Conservation (phyloP, 371 early-diverging fungal genomes). For the Batrachochytrium dendrobatidis region DNA sequence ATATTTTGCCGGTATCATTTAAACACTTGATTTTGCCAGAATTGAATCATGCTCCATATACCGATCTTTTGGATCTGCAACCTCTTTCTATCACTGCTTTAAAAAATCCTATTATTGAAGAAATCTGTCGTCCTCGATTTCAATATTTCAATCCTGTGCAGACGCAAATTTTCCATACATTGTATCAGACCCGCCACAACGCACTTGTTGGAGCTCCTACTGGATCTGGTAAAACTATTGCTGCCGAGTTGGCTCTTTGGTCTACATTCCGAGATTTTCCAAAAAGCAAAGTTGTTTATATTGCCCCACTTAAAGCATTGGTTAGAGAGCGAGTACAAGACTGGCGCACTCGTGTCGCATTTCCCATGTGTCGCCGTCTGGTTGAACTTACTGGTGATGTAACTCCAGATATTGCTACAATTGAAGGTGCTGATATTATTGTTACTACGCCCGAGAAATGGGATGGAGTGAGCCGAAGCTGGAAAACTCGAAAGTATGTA, state of each 20-base stretch:
- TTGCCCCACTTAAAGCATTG: slow-evolving; percentile 98
- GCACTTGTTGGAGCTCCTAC: slow-evolving; percentile 96
- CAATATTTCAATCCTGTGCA: slow-evolving; percentile 97
- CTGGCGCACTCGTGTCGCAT: slow-evolving; percentile 74
- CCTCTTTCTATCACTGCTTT: slow-evolving; percentile 83
- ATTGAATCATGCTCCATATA: slow-evolving; percentile 67
- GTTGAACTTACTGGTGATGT: slow-evolving; percentile 98
- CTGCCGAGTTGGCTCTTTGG: slow-evolving; percentile 93
- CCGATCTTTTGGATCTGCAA: slow-evolving; percentile 80
- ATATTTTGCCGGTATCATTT: slow-evolving; percentile 76
- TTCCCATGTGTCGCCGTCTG: slow-evolving; percentile 65
- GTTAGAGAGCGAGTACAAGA: slow-evolving; percentile 94
- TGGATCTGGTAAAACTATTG: slow-evolving; percentile 96
- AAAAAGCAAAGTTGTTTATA: slow-evolving; percentile 88
- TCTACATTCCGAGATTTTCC: slow-evolving; percentile 78
- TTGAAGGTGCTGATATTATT: slow-evolving; percentile 88
- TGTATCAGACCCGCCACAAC: slow-evolving; percentile 82
- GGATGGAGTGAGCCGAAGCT: slow-evolving; percentile 93
- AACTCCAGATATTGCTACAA: slow-evolving; percentile 79
- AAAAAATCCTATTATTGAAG: slow-evolving; percentile 69
- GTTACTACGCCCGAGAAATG: slow-evolving; percentile 98
- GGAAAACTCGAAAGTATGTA: slow-evolving; percentile 82
- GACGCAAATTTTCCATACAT: slow-evolving; percentile 93
- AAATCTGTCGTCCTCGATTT: slow-evolving; percentile 70
- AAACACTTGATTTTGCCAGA: slow-evolving; percentile 82